Percentiles rank a stretch among this genome's conserved stretches.
Conservation (phyloP, 345 rosid species). For the Boechera divaricarpa region DNA sequence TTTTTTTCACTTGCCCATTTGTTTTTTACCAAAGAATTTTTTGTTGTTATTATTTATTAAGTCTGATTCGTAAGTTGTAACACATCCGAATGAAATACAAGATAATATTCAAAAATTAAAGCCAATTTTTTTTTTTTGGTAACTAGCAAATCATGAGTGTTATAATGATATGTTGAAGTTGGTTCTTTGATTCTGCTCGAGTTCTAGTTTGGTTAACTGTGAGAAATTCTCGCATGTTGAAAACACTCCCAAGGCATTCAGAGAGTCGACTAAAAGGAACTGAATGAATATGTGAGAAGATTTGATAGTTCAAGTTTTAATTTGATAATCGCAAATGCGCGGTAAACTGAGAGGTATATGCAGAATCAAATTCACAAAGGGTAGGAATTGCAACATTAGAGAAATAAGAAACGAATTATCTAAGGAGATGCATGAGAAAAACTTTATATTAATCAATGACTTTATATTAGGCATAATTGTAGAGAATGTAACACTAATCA, state of each 20-base stretch:
- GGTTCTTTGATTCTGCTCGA: not conserved
- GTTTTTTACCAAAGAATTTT: not conserved
- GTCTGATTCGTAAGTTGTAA: not conserved
- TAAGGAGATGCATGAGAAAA: not conserved
- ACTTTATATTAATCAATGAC: too few species aligned
- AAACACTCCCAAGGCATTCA: not conserved
- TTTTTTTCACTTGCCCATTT: not conserved
- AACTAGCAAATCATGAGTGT: not conserved
- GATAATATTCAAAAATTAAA: not conserved
- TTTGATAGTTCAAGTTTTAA: too few species aligned
- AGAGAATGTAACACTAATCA: not conserved
- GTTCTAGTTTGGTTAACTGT: not conserved
- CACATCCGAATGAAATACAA: not conserved
- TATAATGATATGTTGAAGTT: not conserved
- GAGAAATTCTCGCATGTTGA: not conserved
- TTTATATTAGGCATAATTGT: not conserved
- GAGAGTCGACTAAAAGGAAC: not conserved
- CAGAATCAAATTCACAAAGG: not conserved
- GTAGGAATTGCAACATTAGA: not conserved
- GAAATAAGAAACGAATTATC: not conserved
- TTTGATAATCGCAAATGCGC: too few species aligned
- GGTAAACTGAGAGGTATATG: too few species aligned
- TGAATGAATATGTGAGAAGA: too few species aligned
- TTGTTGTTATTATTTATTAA: not conserved
- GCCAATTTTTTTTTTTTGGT: not conserved